Evolutionary conservation across 352 stramenopile species (phyloP), one percentile per base, ranked within the genome.

Genomic region (Phytophthora vignae): DNA sequence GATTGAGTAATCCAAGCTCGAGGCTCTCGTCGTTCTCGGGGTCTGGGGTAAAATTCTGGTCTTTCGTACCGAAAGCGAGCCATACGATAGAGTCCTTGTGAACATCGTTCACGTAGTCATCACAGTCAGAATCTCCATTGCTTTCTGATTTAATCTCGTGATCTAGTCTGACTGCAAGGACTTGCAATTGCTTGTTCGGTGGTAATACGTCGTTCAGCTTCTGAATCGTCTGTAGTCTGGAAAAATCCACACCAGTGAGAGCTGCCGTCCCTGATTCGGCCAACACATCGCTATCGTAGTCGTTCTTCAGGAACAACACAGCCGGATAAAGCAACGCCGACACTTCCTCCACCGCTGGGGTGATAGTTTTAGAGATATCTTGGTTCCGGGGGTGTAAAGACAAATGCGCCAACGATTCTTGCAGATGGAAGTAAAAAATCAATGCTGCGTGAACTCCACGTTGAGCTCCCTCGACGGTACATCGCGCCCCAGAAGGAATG

Each of bases 51-150:
- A 48, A 48, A 48, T 12, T 19, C 40, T 48, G 14, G 4, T 3
- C 40, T 48, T 21, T 48, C 40, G 14, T 48, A 19, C 40, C 40
- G 40, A 48, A 6, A 48, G 40, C 19, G 40, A 19, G 3, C 40
- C 40, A 48, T 48, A 48, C 40, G 15, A 48, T 48, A 15, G 40
- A 48, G 40, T 48, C 40, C 40, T 48, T 48, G 40, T 48, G 40
- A 48, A 2, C 25, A 3, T 27, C 25, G 14, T 17, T 15, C 3
- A 19, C 40, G 14, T 19, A 12, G n/a, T 19, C 17, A 27, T 27
- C 25, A 27, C 25, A 27, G 40, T 48, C 40, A 48, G 40, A 19
- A 0, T 48, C 40, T 19, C 40, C 40, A 48, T 12, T 19, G 40
- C 15, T 19, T 15, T n/a, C 38, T 46, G 38, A 46, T 14, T 46